Evolutionary conservation across 2,329 filamentous ascomycete species (phyloP).

Genomic region (Emydomyces testavorans): DNA sequence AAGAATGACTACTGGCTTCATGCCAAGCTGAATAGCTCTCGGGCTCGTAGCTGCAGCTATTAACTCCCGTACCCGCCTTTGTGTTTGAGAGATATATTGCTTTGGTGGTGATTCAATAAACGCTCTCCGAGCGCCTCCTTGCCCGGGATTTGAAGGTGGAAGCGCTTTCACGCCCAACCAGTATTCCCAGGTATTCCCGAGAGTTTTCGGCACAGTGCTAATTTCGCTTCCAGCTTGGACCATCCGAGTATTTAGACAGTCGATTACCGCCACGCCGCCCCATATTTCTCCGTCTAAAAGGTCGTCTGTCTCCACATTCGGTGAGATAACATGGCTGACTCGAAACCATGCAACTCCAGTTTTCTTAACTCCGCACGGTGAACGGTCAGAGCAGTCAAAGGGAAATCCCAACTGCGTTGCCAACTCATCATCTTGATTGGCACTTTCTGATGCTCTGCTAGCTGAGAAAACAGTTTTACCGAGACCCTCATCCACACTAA

Average conservation of each 20-base stretch:
- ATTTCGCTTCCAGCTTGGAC: conserved; percentile 82
- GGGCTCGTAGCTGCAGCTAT: conserved; percentile 81
- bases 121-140: conserved; percentile 28
- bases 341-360: conserved; percentile 76
- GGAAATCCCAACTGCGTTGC: conserved; percentile 15
- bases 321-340: conserved; percentile 58
- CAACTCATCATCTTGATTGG: conserved; percentile 58
- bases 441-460: conserved; percentile 42
- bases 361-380: conserved; percentile 36
- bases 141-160: conserved; percentile 37
- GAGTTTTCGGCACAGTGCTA: conserved; percentile 63
- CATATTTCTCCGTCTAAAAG: conserved; percentile 53
- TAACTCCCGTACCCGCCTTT: conserved; percentile 66
- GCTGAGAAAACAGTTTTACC: conserved; percentile 70
- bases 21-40: conserved; percentile 70
- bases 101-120: conserved; percentile 29
- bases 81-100: conserved; percentile 43
- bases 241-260: conserved; percentile 76
- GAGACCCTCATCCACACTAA: conserved; percentile 76
- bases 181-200: conserved; percentile 73
- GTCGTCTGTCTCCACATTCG: conserved; percentile 40
- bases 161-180: conserved; percentile 68
- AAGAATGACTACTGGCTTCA: conserved; percentile 79
- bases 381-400: not conserved
- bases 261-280: conserved; percentile 77